These are phyloP conservation scores for Suillus variegatus DNA, from an alignment of 768 basidiomycete species.

Conservation along the genomic window DNA sequence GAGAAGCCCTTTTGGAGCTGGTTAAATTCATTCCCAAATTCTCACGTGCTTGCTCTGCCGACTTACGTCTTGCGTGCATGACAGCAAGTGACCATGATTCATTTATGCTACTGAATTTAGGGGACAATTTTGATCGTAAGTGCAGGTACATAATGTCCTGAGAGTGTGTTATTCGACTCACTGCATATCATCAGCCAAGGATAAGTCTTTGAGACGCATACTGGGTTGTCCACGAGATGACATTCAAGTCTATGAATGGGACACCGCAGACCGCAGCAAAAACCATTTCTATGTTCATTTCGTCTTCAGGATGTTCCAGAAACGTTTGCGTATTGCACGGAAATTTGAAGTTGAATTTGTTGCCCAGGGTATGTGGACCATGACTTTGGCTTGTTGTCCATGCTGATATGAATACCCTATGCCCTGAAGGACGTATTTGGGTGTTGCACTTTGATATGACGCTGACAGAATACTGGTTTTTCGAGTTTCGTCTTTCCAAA, in stretches of 20 bases:
- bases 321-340: slow-evolving; percentile 58
- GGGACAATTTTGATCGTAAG: neutral
- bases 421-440: neutral
- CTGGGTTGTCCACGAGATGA: too few relatives aligned
- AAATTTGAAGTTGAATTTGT: slow-evolving; percentile 58
- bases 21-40: too few relatives aligned
- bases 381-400: neutral
- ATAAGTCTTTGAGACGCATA: slow-evolving; percentile 24
- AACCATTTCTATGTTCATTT: slow-evolving; percentile 51
- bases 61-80: neutral
- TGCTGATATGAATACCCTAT: neutral
- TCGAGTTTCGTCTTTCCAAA: neutral
- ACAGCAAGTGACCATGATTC: neutral
- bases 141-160: neutral
- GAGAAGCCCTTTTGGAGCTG: too few relatives aligned
- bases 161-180: neutral
- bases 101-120: neutral
- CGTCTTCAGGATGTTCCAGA: slow-evolving; percentile 55
- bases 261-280: slow-evolving; percentile 26
- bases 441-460: slow-evolving; percentile 4
- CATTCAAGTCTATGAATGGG: slow-evolving; percentile 35
- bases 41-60: neutral
- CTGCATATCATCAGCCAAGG: slow-evolving; percentile 24
- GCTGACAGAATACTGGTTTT: slow-evolving; percentile 1
- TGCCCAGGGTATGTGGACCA: neutral